Conservation (phyloP, 2,329 filamentous ascomycete species). For the Trichoderma aggressivum region DNA sequence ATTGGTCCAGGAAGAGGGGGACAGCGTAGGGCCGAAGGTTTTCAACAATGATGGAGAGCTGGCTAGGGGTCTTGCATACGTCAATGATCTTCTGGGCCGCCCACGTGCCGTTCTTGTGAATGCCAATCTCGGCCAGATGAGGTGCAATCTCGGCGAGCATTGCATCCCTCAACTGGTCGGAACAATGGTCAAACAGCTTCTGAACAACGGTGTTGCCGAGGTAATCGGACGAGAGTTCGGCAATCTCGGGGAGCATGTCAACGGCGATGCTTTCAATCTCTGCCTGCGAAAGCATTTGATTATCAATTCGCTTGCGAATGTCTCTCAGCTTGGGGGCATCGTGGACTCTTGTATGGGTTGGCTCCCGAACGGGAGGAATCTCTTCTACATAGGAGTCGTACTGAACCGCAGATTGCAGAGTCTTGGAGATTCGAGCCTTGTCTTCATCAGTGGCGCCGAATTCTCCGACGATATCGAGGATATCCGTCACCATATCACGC, state of each 20-base stretch:
- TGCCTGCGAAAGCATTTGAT: constrained; percentile 76
- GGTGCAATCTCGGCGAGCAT: constrained; percentile 88
- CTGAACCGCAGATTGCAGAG: constrained; percentile 72
- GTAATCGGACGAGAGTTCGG: constrained; percentile 92
- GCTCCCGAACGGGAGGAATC: constrained; percentile 84
- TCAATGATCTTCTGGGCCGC: constrained; percentile 99
- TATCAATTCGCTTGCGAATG: constrained; percentile 96
- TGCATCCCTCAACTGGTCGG: constrained; percentile 81
- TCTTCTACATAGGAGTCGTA: constrained; percentile 73
- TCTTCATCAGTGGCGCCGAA: constrained; percentile 85
- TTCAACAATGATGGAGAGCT: constrained; percentile 82
- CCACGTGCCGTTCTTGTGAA: constrained; percentile 99
- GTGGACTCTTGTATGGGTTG: constrained; percentile 82
- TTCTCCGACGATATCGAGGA: constrained; percentile 79
- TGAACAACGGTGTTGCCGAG: constrained; percentile 99
- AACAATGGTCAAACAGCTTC: constrained; percentile 96
- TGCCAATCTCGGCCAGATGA: constrained; percentile 91
- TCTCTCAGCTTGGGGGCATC: constrained; percentile 93
- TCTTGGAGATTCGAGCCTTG: constrained; percentile 64
- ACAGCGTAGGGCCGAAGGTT: constrained; percentile 82
- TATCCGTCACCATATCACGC: constrained; percentile 74
- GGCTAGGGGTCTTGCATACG: constrained; percentile 77
- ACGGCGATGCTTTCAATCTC: constrained; percentile 92
- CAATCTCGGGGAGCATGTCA: constrained; percentile 94
- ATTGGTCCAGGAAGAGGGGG: constrained; percentile 92